Evolutionary conservation across 106 monocot species (phyloP), one percentile per base, ranked within the genome.

Genomic region (Allium fistulosum): DNA sequence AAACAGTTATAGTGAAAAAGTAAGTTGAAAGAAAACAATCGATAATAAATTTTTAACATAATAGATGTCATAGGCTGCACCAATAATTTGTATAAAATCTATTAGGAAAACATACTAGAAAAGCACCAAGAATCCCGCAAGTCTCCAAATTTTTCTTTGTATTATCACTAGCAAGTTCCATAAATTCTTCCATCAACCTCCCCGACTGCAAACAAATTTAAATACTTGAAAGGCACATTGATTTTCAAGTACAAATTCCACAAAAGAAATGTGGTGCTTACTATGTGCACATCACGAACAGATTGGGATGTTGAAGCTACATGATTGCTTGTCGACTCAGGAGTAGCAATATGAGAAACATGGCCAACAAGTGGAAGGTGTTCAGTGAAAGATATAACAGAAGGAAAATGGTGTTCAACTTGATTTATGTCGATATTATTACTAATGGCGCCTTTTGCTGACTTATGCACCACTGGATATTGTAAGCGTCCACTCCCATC

Each of bases 51-150:
- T 37, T 37, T 2, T 5, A 0, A 37, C 37, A 37, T 37, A 37
- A 37, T 37, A 37, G 37, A 37, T 37, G 5, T 5, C 37, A 37
- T 1, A 37, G 37, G 37, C 37, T 37, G 37, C 37, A 37, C 37
- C 5, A 5, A 37, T 37, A 37, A 37, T 37, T 37, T 37, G 37
- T 37, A 37, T 37, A 37, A 37, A 37, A 37, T 5, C 4, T 37
- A 5, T 37, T 37, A 37, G 37, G 2, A 37, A 37, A 66, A 61
- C 90, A 82, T 89, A 97, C 96, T 59, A 89, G 79, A 68, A 71
- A 97, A 72, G 92, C 96, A 69, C 92, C 92, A 72, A 97, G 92
- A 72, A 92, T 73, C 17, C 89, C 96, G 69, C 96, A 97, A 68
- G 96, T 97, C 82, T 97, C 96, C 45, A 92, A 71, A 71, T 97